Percentiles rank a stretch among this genome's conserved stretches.
Conservation (phyloP, 2,329 filamentous ascomycete genomes). For the Botrytis tulipae region DNA sequence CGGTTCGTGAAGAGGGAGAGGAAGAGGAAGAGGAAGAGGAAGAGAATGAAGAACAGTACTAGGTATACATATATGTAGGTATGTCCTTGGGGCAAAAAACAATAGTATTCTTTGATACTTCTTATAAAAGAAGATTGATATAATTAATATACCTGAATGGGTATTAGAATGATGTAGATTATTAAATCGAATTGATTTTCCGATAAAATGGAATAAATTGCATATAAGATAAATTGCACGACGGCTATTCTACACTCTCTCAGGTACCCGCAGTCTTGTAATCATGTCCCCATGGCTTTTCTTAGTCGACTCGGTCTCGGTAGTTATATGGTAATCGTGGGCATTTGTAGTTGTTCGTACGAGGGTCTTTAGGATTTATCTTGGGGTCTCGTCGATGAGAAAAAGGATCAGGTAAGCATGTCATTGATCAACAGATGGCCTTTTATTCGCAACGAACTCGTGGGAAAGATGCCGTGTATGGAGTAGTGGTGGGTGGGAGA, state of each 20-base stretch:
- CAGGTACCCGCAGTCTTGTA: not conserved
- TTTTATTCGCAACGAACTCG: slow-evolving; percentile 7
- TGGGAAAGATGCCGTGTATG: not conserved
- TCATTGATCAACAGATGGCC: slow-evolving; percentile 9
- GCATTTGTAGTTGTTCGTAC: not conserved
- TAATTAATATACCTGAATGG: not conserved
- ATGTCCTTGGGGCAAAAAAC: not conserved
- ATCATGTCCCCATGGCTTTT: not conserved
- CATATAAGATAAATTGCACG: not conserved
- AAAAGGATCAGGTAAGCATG: slow-evolving; percentile 1
- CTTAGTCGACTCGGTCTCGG: not conserved
- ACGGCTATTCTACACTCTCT: not conserved
- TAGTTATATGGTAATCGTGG: slow-evolving; percentile 1
- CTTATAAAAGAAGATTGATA: not conserved
- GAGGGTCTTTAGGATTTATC: not conserved
- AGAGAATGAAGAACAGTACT: not conserved
- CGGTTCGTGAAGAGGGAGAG: not conserved
- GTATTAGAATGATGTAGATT: not conserved
- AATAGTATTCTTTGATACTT: not conserved
- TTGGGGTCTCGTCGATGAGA: not conserved
- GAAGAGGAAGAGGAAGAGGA: not conserved
- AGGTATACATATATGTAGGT: not conserved
- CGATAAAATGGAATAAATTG: not conserved
- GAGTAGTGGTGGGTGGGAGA: not conserved
- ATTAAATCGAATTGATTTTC: not conserved